Evolutionary conservation across 2,329 filamentous ascomycete genomes (phyloP), one percentile per base, ranked within the genome.

Genomic region (Fusarium odoratissimum): DNA sequence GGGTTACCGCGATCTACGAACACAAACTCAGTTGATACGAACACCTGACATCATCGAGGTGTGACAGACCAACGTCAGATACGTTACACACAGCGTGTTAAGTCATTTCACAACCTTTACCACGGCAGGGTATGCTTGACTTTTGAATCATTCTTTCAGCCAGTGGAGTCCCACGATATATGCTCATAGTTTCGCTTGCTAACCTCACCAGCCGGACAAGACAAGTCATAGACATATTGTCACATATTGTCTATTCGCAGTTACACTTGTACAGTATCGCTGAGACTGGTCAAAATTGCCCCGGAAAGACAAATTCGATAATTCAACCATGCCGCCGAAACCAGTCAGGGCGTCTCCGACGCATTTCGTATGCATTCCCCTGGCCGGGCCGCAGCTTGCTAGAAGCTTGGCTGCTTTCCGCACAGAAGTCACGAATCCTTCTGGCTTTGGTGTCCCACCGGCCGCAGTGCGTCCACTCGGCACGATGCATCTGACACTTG

Each of bases 401-500:
- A 80, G 82, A 6, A 90, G 88, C 25, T 81, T 97, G 8, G 82
- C 86, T 9, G 78, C 84, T 11, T 95, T 97, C 79, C 86, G 84
- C 64, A 82, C 87, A 33, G 88, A 91, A 69, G 86, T 92, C 38
- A 85, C 84, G 3, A 82, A 80, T 63, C 75, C 82, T 57, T 77
- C 82, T 64, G 80, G 83, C 71, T 81, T 83, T 67, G 84, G 84
- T 10, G 83, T 95, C 14, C 92, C 93, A 0, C 79, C 84, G 37
- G 87, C 87, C 60, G 94, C 94, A 4, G 84, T 97, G 56, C 86
- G 95, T 33, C 94, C 94, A 0, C 82, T 93, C 1, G 93, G 93
- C 1, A 95, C 94, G 2, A 82, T 98, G 52, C 95, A 98, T 81
- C 84, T 97, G 6, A 98, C 95, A 0, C 86, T 98, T 0, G 95